Percentiles rank a stretch among this genome's conserved stretches.
phyloP scores from a whole-genome alignment of 2,329 filamentous ascomycete genomes.

The Trichoderma brevicompactum region DNA sequence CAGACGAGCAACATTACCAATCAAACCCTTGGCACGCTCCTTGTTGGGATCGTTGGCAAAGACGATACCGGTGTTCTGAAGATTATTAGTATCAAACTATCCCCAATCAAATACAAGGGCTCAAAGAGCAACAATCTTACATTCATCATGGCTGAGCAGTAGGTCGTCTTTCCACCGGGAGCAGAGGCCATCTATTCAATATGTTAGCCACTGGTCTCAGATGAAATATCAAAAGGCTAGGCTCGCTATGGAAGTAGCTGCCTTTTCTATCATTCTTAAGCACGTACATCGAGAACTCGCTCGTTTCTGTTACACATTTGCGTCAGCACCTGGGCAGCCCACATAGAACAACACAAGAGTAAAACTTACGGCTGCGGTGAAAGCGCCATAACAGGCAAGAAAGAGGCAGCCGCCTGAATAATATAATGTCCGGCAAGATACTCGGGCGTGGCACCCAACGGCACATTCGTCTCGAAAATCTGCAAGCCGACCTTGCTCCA shows the following conservation, averaged over 20 bases:
- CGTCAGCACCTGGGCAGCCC: not conserved
- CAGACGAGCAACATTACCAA: constrained; percentile 95
- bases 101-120: constrained; percentile 51
- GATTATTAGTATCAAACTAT: not conserved
- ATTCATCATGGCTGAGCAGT: constrained; percentile 69
- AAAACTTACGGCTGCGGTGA: constrained; percentile 69
- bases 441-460: constrained; percentile 92
- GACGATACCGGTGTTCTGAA: constrained; percentile 89
- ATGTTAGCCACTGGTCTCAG: constrained; percentile 1
- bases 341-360: not conserved
- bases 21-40: constrained; percentile 90
- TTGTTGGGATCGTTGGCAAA: constrained; percentile 98
- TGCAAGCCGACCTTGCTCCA: constrained; percentile 98
- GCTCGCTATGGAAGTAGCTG: not conserved
- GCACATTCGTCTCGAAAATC: constrained; percentile 85
- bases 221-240: not conserved
- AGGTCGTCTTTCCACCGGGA: constrained; percentile 39
- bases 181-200: constrained; percentile 35
- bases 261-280: not conserved
- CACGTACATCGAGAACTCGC: constrained; percentile 73
- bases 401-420: constrained; percentile 93
- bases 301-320: constrained; percentile 63
- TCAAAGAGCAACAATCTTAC: constrained; percentile 41
- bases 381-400: constrained; percentile 96
- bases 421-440: constrained; percentile 98